Evolutionary conservation across 2,329 filamentous ascomycete genomes (phyloP).

Genomic region (Fusarium sacchari): DNA sequence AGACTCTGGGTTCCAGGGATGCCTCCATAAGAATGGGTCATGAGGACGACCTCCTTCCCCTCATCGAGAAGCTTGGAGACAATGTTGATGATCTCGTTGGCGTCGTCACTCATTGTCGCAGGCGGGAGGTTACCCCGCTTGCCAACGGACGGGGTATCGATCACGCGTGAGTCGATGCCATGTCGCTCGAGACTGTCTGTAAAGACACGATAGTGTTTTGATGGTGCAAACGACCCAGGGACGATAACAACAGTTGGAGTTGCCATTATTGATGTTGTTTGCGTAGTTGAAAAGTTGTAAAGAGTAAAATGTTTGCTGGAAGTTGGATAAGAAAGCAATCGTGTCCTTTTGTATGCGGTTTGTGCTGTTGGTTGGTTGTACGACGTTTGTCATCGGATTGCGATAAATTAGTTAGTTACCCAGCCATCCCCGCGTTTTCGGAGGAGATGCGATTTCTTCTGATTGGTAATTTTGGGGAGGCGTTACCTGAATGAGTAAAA

Average conservation of each 20-base stretch:
- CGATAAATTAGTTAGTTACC: too few relatives aligned
- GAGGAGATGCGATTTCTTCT: neutral
- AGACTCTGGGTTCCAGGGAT: slow-evolving; percentile 23
- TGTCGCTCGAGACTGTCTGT: neutral
- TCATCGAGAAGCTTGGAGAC: neutral
- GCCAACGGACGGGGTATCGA: slow-evolving; percentile 17
- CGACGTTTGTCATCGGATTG: neutral
- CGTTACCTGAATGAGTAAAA: neutral
- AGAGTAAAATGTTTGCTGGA: too few relatives aligned
- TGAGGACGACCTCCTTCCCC: neutral
- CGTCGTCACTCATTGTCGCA: slow-evolving; percentile 23
- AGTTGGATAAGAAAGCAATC: rapidly evolving
- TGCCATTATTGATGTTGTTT: neutral
- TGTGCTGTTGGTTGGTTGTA: neutral
- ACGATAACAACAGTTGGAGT: neutral
- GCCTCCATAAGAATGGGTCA: slow-evolving; percentile 27
- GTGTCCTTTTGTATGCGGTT: neutral
- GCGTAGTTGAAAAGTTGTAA: rapidly evolving
- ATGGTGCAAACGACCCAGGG: slow-evolving; percentile 17
- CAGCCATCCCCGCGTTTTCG: neutral
- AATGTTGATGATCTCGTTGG: neutral
- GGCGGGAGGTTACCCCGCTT: neutral
- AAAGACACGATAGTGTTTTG: slow-evolving; percentile 7
- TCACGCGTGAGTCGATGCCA: neutral
- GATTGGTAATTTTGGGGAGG: neutral